Evolutionary conservation across 257 asterid genomes (phyloP).

Genomic region (Buddleja alternifolia): DNA sequence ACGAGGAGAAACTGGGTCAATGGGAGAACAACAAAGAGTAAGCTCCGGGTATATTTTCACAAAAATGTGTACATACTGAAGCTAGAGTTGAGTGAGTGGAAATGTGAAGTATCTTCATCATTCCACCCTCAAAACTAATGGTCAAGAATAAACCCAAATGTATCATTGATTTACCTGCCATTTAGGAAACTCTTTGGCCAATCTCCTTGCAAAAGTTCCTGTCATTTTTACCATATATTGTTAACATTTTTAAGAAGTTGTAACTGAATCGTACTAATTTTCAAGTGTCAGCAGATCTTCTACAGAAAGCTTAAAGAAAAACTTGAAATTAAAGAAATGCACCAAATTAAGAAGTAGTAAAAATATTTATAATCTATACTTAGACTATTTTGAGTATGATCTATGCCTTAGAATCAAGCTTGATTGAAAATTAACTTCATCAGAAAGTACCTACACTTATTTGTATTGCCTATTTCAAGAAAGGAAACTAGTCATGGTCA

Average conservation of each 20-base stretch:
- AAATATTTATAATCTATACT: neutral
- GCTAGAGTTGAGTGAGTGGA: slow-evolving; percentile 16
- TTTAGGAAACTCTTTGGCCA: slow-evolving; percentile 91
- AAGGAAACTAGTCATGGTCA: neutral
- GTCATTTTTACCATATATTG: slow-evolving; percentile 33
- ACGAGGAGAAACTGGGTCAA: slow-evolving; percentile 91
- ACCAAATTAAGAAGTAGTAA: neutral
- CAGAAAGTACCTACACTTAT: neutral
- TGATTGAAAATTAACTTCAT: neutral
- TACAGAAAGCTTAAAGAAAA: neutral
- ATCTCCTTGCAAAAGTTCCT: slow-evolving; percentile 94
- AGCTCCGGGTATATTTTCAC: slow-evolving; percentile 27
- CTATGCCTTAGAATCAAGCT: neutral
- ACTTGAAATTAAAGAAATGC: neutral
- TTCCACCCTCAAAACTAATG: neutral
- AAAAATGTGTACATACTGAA: neutral
- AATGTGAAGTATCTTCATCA: slow-evolving; percentile 1
- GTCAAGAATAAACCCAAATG: slow-evolving; percentile 15
- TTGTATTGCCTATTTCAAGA: neutral
- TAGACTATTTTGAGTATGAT: neutral
- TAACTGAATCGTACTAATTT: slow-evolving; percentile 11
- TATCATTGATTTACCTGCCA: slow-evolving; percentile 72
- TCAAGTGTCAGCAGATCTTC: slow-evolving; percentile 7
- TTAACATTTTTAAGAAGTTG: slow-evolving; percentile 19
- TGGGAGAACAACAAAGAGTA: slow-evolving; percentile 33